Evolutionary conservation across 208 protist species (phyloP), one percentile per base, ranked within the genome.

Genomic region (Trypanosoma melophagium): DNA sequence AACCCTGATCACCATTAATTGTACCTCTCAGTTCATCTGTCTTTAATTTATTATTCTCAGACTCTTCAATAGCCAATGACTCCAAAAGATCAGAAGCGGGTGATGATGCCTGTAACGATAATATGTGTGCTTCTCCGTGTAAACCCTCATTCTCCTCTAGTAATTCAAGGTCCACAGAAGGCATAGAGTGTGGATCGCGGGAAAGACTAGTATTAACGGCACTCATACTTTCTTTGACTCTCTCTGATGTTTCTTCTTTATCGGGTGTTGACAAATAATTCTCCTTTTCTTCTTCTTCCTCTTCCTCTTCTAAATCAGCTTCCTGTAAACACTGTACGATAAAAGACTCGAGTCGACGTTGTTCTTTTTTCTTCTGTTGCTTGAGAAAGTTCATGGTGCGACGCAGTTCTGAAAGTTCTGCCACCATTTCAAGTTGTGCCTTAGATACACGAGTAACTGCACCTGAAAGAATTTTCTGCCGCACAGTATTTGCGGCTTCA

Each of bases 391-490:
- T 67, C 31, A 77, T 25, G 2, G 61, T 50, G 51, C 79, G 77
- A 19, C 69, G 68, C 40, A 74, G 47, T 40, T 67, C 79, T 14
- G 69, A 40, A 1, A 84, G 31, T 21, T 45, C 49, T 38, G 65
- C 67, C 7, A 84, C 42, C 44, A 65, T 53, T 5, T 56, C 52
- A n/a, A 78, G 65, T 49, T 83, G 78, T 16, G 60, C 78, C 57
- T 83, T 83, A 9, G 78, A 83, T 8, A 69, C 73, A 19, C 60
- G 61, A 50, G 57, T 67, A 53, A 77, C 28, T 0, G 56, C 41
- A 17, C 76, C 76, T 0, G 70, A 69, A 41, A 73, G 54, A 51
- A 81, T 77, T 38, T 73, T 56, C 42, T 69, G 69, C 14, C 70
- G 68, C 2, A 73, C 17, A 21, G 71, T 60, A 65, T 62, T 59